These are phyloP conservation scores for Ophiostoma novo-ulmi DNA, from an alignment of 2,329 filamentous ascomycete genomes.

Conservation along the genomic window DNA sequence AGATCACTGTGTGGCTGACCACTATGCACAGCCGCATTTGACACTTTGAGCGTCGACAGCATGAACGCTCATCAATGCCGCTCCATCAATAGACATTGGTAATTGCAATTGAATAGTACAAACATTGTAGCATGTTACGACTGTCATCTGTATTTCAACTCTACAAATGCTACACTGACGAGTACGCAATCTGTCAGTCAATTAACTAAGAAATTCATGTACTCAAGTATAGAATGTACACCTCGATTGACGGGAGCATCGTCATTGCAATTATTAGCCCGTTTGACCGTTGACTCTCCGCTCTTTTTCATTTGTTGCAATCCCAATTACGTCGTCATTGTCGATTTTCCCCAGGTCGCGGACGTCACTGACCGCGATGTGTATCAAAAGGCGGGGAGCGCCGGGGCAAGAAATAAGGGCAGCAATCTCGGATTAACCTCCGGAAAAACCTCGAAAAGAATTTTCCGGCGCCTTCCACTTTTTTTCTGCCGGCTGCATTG, in stretches of 20 bases:
- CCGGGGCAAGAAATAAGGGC: slow-evolving; percentile 34
- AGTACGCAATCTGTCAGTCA: background rate
- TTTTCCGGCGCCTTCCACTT: slow-evolving; percentile 22
- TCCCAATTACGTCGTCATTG: slow-evolving; percentile 15
- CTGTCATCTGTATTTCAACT: too few species aligned
- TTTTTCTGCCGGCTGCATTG: slow-evolving; percentile 23
- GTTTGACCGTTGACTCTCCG: background rate
- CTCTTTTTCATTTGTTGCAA: background rate
- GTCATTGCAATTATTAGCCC: background rate
- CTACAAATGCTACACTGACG: background rate
- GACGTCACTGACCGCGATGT: slow-evolving; percentile 25
- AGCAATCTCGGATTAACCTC: slow-evolving; percentile 29
- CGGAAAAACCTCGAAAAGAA: slow-evolving; percentile 27
- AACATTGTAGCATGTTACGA: too few species aligned
- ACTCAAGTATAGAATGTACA: background rate
- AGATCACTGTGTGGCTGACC: background rate
- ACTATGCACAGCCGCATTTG: background rate
- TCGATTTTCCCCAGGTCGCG: slow-evolving; percentile 13
- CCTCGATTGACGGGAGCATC: background rate
- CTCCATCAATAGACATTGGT: background rate
- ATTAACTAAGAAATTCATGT: background rate
- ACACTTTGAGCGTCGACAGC: background rate
- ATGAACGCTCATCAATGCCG: background rate
- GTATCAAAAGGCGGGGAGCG: slow-evolving; percentile 29
- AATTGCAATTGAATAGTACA: background rate